phyloP scores from a whole-genome alignment of 2,329 filamentous ascomycete genomes.

The Ascochyta viciae-villosae region DNA sequence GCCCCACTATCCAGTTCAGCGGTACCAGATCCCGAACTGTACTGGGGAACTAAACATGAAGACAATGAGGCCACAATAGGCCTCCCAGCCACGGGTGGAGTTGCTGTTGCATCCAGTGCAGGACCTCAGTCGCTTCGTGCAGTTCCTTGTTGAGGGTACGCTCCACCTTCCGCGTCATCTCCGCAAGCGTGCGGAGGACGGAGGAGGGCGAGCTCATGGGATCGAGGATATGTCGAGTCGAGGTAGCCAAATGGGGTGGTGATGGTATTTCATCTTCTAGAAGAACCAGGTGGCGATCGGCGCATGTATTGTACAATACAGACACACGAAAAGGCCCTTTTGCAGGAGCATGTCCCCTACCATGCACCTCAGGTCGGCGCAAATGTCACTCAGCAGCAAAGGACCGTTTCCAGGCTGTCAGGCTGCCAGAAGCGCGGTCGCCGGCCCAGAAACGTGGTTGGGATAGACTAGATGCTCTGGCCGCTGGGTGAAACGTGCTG shows the following conservation, averaged over 20 bases:
- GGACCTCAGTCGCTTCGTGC: not conserved
- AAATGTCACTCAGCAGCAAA: not conserved
- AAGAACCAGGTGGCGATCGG: not conserved
- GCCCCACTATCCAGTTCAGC: constrained; percentile 8
- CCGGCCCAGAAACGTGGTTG: constrained; percentile 20
- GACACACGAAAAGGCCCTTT: constrained; percentile 2
- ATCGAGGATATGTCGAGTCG: not conserved
- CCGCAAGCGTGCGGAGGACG: not conserved
- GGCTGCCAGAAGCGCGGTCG: constrained; percentile 21
- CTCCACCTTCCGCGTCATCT: constrained; percentile 12
- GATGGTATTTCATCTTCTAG: not conserved
- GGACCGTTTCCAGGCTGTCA: not conserved
- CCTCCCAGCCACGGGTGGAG: constrained; percentile 8
- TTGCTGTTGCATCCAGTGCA: constrained; percentile 6
- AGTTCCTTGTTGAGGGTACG: constrained; percentile 1
- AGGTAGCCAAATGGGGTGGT: not conserved
- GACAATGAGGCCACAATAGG: constrained; percentile 6
- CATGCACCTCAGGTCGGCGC: not conserved
- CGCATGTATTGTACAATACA: not conserved
- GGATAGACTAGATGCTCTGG: constrained; percentile 22
- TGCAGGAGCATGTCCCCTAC: not conserved
- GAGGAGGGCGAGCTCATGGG: not conserved
- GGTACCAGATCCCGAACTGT: constrained; percentile 1
- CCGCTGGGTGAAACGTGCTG: constrained; percentile 26
- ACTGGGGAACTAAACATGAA: not conserved